Evolutionary conservation across 1,284 basidiomycete species (phyloP).

Genomic region (Spongispora temasekensis): DNA sequence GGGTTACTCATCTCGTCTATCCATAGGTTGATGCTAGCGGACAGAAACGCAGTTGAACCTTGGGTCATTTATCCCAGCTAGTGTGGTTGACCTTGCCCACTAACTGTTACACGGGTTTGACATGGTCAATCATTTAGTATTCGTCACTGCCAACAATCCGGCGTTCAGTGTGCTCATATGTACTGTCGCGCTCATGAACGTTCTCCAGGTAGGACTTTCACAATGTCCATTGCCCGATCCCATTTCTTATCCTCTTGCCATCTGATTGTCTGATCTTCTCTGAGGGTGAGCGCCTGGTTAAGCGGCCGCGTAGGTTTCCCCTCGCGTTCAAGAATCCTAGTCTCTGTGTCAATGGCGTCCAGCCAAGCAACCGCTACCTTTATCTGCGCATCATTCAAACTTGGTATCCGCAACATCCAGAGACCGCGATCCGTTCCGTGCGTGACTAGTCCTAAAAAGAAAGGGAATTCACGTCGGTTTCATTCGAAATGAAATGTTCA

Average conservation of each 20-base stretch:
- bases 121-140: no score
- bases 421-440: conserved; percentile 62
- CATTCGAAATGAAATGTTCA: background rate
- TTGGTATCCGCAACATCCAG: conserved; percentile 45
- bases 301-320: conserved; percentile 34
- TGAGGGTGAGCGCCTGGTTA: conserved; percentile 50
- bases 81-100: no score
- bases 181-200: background rate
- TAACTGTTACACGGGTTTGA: no score
- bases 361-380: conserved; percentile 37
- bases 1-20: no score
- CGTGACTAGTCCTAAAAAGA: conserved; percentile 59
- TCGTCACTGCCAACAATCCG: no score
- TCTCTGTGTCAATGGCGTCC: conserved; percentile 44
- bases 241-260: conserved; percentile 57
- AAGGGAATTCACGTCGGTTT: background rate
- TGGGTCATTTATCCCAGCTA: no score
- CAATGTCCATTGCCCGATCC: conserved; percentile 45
- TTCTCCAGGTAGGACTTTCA: conserved; percentile 35
- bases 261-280: conserved; percentile 49
- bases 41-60: no score
- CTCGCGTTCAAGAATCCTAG: conserved; percentile 43
- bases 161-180: background rate
- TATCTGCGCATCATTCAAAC: conserved; percentile 17
- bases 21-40: no score